Evolutionary conservation across 1,139 yeast species (phyloP), one percentile per base, ranked within the genome.

Genomic region (Saccharomyces hybrid): DNA sequence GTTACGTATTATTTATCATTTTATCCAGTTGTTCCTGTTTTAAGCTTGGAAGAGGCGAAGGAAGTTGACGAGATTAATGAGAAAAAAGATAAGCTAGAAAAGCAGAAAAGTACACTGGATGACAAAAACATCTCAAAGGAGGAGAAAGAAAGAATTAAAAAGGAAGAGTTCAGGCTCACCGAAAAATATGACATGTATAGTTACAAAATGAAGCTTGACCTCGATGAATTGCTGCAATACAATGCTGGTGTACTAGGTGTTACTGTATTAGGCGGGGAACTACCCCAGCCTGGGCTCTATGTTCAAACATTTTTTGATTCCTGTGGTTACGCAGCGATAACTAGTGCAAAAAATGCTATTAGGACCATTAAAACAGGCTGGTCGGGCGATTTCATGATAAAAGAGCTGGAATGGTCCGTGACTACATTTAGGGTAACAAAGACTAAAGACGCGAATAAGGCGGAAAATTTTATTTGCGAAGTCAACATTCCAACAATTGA

Each of bases 231-330:
- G 52, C 52, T 81, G 34, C 77, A 80, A 46, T 80, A 83, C 67
- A 77, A 80, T 59, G 76, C 88, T 53, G 99, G 98, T 73, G 82
- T 89, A 26, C 74, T 90, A 54, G 84, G 84, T 2, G 80, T 77
- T 62, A 83, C 86, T 52, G 64, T 91, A 38, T 67, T 81, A 31
- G 82, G 81, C 25, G 88, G 84, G 49, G 75, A 73, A 34, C 69
- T 83, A 46, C 68, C 79, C 47, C 76, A 77, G 59, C 77, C 76
- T 41, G 81, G 79, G 54, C 74, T 81, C 5, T 86, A 77, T 64
- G 72, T 90, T 46, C 95, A 88, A 67, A 78, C 82, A 0, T 85
- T 79, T 66, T 83, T 88, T 61, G 97, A 91, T 68, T 84, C 83
- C 61, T 79, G 76, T 57, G 85, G 89, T 4, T 81, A 80, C 65